phyloP scores from a whole-genome alignment of 225 moss, liverwort and hornwort species.

The Ulota crispa region DNA sequence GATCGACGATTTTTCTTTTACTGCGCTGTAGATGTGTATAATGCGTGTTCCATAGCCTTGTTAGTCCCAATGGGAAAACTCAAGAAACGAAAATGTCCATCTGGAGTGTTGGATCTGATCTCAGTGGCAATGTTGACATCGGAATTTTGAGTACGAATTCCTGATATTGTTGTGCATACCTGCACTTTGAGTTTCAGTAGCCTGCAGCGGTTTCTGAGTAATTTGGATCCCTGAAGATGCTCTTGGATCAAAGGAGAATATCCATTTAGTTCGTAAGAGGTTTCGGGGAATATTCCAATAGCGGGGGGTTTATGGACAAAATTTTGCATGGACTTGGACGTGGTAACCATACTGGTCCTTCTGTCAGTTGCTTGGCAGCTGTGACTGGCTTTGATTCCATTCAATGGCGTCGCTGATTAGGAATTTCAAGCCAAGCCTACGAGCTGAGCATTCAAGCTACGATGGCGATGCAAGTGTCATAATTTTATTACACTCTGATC shows the following conservation, averaged over 20 bases:
- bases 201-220: slow-evolving; percentile 62
- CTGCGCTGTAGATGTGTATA: background rate
- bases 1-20: background rate
- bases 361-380: slow-evolving; percentile 17
- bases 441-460: background rate
- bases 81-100: background rate
- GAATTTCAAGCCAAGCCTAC: background rate
- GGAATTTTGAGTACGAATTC: background rate
- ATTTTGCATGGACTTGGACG: slow-evolving; percentile 38
- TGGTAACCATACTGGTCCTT: slow-evolving; percentile 17
- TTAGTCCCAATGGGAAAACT: background rate
- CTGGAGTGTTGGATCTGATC: slow-evolving; percentile 2
- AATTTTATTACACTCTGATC: background rate
- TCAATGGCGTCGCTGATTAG: slow-evolving; percentile 3
- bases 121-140: slow-evolving; percentile 8
- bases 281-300: slow-evolving; percentile 37
- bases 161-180: background rate
- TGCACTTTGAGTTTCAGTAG: slow-evolving; percentile 27
- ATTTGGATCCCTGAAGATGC: slow-evolving; percentile 46
- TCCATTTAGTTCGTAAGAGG: slow-evolving; percentile 42
- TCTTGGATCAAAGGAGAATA: slow-evolving; percentile 56
- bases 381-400: slow-evolving; percentile 8
- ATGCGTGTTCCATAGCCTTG: background rate
- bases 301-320: slow-evolving; percentile 13
- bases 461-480: background rate